Conservation (phyloP, 345 rosid species). For the Arabis hirsuta region DNA sequence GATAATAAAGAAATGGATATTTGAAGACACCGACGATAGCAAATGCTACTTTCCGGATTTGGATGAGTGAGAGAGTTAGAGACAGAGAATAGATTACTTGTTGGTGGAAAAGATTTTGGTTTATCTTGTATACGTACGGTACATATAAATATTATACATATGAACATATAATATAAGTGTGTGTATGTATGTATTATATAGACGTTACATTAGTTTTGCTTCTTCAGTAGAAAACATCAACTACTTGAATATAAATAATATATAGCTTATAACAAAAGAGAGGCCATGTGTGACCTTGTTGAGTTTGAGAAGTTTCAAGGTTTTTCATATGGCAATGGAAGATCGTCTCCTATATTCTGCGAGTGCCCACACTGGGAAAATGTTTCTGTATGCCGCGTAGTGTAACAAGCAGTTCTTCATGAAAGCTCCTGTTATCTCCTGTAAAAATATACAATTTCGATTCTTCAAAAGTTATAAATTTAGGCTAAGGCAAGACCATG, state of each 20-base stretch:
- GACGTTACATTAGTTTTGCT: conserved; percentile 24
- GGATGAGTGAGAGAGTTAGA: conserved; percentile 14
- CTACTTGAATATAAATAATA: conserved; percentile 28
- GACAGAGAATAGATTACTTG: conserved; percentile 15
- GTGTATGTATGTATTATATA: not conserved
- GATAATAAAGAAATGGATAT: no score
- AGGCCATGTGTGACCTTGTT: conserved; percentile 19
- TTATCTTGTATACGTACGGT: conserved; percentile 22
- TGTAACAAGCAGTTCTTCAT: conserved; percentile 83
- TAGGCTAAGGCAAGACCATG: not conserved
- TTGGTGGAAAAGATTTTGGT: conserved; percentile 25
- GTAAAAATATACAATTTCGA: conserved; percentile 25
- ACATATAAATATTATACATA: conserved; percentile 14
- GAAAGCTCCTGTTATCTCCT: conserved; percentile 81
- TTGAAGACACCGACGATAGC: conserved; percentile 21
- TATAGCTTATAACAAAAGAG: conserved; percentile 21
- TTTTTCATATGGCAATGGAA: conserved; percentile 41
- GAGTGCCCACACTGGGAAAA: conserved; percentile 72
- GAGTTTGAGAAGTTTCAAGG: conserved; percentile 6
- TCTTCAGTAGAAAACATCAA: conserved; percentile 33
- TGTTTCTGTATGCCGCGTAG: conserved; percentile 71
- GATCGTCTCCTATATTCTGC: conserved; percentile 61
- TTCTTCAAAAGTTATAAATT: conserved; percentile 1
- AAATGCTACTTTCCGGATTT: conserved; percentile 17
- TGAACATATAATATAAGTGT: conserved; percentile 16